Conservation (phyloP, 345 rosid species). For the Jatropha curcas region DNA sequence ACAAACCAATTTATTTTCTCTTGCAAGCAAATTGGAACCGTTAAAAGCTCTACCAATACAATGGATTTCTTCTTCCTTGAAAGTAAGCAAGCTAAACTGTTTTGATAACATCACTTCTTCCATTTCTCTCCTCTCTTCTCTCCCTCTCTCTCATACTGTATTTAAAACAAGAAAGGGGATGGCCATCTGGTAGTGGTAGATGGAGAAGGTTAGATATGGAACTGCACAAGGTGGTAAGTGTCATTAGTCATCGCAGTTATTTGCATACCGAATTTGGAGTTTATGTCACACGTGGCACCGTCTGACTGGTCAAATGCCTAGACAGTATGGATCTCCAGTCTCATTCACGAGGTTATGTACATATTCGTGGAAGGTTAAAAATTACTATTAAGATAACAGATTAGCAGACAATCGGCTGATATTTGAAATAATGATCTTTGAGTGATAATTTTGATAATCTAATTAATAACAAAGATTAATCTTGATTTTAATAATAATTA, state of each 20-base stretch:
- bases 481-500: too few species aligned
- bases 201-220: constrained; percentile 27
- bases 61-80: constrained; percentile 11
- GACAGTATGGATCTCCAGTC: too few species aligned
- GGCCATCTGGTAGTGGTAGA: constrained; percentile 17
- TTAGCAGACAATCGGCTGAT: neutral
- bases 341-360: neutral
- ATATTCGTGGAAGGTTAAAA: neutral
- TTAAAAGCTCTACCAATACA: constrained; percentile 14
- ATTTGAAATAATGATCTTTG: neutral
- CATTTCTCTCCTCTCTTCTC: neutral
- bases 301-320: neutral
- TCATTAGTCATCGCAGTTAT: neutral
- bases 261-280: neutral
- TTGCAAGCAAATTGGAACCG: constrained; percentile 21
- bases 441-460: neutral
- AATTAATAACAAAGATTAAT: too few species aligned
- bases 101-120: constrained; percentile 14
- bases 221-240: constrained; percentile 25
- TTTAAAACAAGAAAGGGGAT: neutral
- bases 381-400: neutral
- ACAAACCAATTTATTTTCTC: constrained; percentile 39
- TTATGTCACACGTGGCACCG: neutral
- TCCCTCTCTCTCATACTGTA: neutral
- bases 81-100: constrained; percentile 5